Percentiles rank a stretch among this genome's conserved stretches.
Evolutionary conservation across 2,329 filamentous ascomycete genomes (phyloP).

Genomic region (Curvularia sp.): DNA sequence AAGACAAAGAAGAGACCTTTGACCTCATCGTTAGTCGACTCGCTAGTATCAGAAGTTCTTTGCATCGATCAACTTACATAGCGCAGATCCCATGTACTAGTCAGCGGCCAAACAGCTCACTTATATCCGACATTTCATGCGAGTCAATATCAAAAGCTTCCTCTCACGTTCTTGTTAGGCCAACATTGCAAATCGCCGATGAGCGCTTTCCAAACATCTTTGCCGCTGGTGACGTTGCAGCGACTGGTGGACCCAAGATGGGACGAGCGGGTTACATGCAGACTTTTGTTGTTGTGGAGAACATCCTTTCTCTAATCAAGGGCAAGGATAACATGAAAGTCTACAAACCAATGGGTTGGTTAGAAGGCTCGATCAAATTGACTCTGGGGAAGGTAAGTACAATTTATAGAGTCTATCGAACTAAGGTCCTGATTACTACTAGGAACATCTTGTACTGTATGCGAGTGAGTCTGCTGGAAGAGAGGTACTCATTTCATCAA

Average conservation of each 20-base stretch:
- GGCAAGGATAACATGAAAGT: neutral
- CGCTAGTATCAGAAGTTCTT: neutral
- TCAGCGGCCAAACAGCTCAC: conserved; percentile 62
- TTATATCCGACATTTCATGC: conserved; percentile 57
- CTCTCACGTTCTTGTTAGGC: conserved; percentile 61
- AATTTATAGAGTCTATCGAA: neutral
- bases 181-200: conserved; percentile 61
- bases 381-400: neutral
- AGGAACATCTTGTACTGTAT: neutral
- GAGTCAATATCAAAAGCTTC: conserved; percentile 46
- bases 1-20: conserved; percentile 1
- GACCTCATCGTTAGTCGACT: neutral
- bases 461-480: neutral
- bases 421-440: neutral
- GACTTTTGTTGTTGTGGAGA: conserved; percentile 44
- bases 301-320: neutral
- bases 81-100: conserved; percentile 64
- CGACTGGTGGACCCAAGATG: conserved; percentile 59
- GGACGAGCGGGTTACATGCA: conserved; percentile 63
- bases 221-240: conserved; percentile 69
- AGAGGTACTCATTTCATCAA: neutral
- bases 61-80: conserved; percentile 3
- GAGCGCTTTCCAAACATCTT: conserved; percentile 63
- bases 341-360: neutral
- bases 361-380: conserved; percentile 1